Conservation (phyloP, 768 basidiomycete genomes). For the Paxillus involutus region DNA sequence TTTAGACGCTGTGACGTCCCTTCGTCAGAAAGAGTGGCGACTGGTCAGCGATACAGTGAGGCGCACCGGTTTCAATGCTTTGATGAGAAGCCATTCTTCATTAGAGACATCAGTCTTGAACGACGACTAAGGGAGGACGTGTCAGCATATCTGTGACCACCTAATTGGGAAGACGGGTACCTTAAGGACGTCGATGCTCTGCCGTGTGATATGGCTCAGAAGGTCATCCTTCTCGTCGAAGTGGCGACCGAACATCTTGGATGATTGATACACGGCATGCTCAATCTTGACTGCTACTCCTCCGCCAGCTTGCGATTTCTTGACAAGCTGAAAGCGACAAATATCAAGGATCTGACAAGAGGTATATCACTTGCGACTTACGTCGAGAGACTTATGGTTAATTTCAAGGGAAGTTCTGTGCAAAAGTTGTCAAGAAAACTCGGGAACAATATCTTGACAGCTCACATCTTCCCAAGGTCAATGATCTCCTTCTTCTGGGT, state of each 20-base stretch:
- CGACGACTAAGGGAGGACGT: constrained; percentile 48
- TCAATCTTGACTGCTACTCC: constrained; percentile 99
- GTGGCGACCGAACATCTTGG: constrained; percentile 95
- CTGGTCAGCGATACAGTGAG: background rate
- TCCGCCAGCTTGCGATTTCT: constrained; percentile 91
- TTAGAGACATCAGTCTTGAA: constrained; percentile 88
- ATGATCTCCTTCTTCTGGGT: constrained; percentile 92
- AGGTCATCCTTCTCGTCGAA: constrained; percentile 96
- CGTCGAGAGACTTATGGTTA: constrained; percentile 88
- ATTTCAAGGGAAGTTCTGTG: constrained; percentile 92
- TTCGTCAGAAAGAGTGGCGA: background rate
- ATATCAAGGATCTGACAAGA: background rate
- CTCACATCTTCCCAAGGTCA: constrained; percentile 92
- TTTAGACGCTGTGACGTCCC: constrained; percentile 34
- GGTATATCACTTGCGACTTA: constrained; percentile 31
- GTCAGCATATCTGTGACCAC: constrained; percentile 7
- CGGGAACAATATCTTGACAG: constrained; percentile 2
- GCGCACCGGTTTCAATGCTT: constrained; percentile 72
- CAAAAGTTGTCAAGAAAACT: constrained; percentile 3
- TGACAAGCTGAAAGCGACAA: constrained; percentile 61
- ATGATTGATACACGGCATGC: constrained; percentile 92
- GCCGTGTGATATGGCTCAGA: constrained; percentile 84
- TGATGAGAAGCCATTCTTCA: constrained; percentile 94
- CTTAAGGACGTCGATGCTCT: constrained; percentile 96
- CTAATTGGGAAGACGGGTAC: constrained; percentile 34